Base-by-base conservation (phyloP, 2,329 filamentous ascomycete species). In the Aureobasidium sp. region DNA sequence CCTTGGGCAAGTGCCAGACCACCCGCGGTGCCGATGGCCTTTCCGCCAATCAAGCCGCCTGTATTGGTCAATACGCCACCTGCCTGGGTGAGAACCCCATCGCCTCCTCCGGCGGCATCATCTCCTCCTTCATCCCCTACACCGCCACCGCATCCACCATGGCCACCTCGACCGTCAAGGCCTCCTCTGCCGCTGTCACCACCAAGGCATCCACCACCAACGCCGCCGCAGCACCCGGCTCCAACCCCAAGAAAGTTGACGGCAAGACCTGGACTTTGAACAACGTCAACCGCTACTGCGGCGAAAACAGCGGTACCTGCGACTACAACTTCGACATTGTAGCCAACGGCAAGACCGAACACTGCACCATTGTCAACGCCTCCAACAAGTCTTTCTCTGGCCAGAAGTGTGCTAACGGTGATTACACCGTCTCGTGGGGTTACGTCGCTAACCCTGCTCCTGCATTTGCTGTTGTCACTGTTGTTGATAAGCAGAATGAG, bases 241-340 rank as follows among this genome's bases (percentile, higher is more conserved):
- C 29, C 20, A 53, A 47, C 59, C 59, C 59, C 59, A 62, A 62
- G 59, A 62, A 62, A 20, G 47, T 62, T 25, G 36, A 43, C 20
- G 59, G 47, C 47, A 29, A 60, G 48, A 66, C 64, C 47, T 68
- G 67, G 67, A 61, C 59, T 15, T 38, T 68, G 42, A 33, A 68
- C 56, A 64, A 68, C 60, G 51, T 68, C 15, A 64, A 15, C 42
- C 67, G 67, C 54, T 66, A 68, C 64, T 68, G 67, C 64, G 55
- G 38, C 47, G 64, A 64, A 5, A 40, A 38, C 59, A 64, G 42
- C 47, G 27, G 20, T 15, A 64, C 63, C 53, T 68, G 67, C 60
- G 67, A 68, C 67, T 68, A 68, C 64, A 66, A 66, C 54, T 68
- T 68, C 50, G 65, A 66, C 27, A 54, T 68, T 10, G 56, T 50